A percentile compares a stretch with the other conserved stretches of the same genome.
phyloP scores from a whole-genome alignment of 228 moss, liverwort and hornwort species.

The Sphagnum magellanicum region DNA sequence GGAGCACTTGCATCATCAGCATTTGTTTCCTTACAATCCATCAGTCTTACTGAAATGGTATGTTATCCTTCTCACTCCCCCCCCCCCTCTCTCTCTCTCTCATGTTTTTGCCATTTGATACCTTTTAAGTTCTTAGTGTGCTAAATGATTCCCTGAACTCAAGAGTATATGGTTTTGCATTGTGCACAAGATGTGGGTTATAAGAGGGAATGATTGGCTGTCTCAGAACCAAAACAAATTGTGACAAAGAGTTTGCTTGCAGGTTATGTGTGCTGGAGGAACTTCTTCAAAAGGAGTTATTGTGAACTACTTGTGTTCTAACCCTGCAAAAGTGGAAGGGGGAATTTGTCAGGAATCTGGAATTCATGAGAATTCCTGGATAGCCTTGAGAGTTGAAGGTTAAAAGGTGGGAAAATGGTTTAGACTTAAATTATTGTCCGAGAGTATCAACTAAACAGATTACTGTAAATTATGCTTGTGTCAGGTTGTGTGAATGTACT shows the following conservation, averaged over 20 bases:
- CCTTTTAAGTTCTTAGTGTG: background rate
- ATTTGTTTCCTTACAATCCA: conserved; percentile 47
- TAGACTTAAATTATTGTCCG: too few species aligned
- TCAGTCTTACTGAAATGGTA: background rate
- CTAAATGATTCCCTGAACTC: too few species aligned
- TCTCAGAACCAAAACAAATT: background rate
- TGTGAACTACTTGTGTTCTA: too few species aligned
- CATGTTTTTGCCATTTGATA: background rate
- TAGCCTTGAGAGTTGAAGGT: too few species aligned
- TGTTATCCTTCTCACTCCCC: background rate
- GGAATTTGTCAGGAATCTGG: too few species aligned
- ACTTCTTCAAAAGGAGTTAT: background rate
- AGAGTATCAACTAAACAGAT: too few species aligned
- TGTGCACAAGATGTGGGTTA: background rate
- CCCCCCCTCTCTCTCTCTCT: background rate
- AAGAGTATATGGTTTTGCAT: background rate
- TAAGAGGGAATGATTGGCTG: background rate
- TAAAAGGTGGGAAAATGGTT: too few species aligned
- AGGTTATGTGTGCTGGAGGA: background rate
- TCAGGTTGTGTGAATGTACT: too few species aligned
- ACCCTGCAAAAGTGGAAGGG: too few species aligned
- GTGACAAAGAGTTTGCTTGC: background rate
- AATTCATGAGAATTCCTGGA: too few species aligned
- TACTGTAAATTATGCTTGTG: too few species aligned
- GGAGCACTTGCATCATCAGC: conserved; percentile 30